Evolutionary conservation across 768 basidiomycete species (phyloP).

Genomic region (Russula sp.): DNA sequence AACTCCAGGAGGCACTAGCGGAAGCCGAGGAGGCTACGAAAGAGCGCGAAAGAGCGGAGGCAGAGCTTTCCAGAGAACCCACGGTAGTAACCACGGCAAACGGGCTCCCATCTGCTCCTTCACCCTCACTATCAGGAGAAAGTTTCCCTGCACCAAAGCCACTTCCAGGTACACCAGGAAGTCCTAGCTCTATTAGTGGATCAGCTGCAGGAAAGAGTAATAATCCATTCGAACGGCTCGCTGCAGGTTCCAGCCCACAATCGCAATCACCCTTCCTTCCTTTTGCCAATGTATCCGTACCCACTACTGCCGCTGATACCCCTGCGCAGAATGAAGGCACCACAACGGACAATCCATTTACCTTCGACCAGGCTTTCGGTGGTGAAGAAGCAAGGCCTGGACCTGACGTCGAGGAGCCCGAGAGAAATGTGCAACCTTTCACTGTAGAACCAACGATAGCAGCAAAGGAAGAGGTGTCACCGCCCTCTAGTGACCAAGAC

Average conservation of each 20-base stretch:
- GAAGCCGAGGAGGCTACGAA: constrained; percentile 45
- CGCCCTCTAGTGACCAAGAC: constrained; percentile 41
- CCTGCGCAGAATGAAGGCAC: constrained; percentile 11
- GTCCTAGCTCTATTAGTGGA: constrained; percentile 36
- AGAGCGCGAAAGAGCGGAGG: constrained; percentile 52
- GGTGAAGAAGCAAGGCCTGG: constrained; percentile 12
- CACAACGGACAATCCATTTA: constrained; percentile 43
- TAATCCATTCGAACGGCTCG: constrained; percentile 83
- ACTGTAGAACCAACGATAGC: neutral
- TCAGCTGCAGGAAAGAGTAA: constrained; percentile 58
- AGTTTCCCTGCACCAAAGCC: constrained; percentile 66
- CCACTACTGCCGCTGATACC: constrained; percentile 20
- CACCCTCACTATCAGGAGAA: constrained; percentile 35
- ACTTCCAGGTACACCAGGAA: constrained; percentile 62
- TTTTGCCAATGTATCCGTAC: constrained; percentile 34
- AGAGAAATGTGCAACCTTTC: neutral
- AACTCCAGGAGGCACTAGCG: constrained; percentile 56
- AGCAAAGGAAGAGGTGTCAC: constrained; percentile 22
- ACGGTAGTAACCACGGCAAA: constrained; percentile 23
- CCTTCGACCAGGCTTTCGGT: constrained; percentile 33
- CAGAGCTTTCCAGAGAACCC: constrained; percentile 36
- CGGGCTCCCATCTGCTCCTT: constrained; percentile 23
- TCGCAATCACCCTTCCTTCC: constrained; percentile 61
- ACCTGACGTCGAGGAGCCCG: constrained; percentile 3
- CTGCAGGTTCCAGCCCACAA: constrained; percentile 36